Base-by-base conservation (phyloP, 1,284 basidiomycete genomes). In the Coniophora puteana region DNA sequence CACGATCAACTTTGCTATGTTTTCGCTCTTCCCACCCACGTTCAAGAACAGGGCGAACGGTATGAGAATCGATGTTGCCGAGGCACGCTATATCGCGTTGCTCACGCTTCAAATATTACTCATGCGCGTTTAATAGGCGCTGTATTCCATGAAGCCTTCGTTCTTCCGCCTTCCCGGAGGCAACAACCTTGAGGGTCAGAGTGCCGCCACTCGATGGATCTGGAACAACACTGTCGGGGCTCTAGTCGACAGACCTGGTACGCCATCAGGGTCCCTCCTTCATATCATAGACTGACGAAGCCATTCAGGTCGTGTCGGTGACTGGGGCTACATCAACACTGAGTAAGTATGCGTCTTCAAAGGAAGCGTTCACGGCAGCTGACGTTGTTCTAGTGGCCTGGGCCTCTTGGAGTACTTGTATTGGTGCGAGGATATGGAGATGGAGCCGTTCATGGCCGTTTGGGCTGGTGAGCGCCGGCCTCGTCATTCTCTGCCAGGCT, bases 21-120 rank as follows among this genome's bases (percentile, higher is more conserved):
- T 85, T 40, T 80, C 77, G 3, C 63, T 87, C 39, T 85, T 87
- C 61, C 84, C 83, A 4, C 84, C 83, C 1, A 86, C 83, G 1
- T 87, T 78, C 59, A 83, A 81, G 43, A 61, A 67, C 41, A 67
- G 79, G 43, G 47, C 63, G 30, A 86, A 86, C 54, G 83, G 83
- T 0, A 71, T 86, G 67, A 66, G 83, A 29, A 57, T 72, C 5
- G 85, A 89, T 56, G 62, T 88, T 31, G 81, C 83, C 1, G 66
- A 78, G 52, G 77, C 76, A 41, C 23, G 58, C 44, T 10, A 38
- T 26, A n/a, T 21, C 21, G n/a, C 33, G 17, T 17, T 6, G 17
- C 41, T 16, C 14, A 11, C 39, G 6, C 14, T n/a, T n/a, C n/a
- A n/a, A n/a, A 4, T 11, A 5, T 26, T 17, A n/a, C n/a, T 45